A percentile compares a stretch with the other conserved stretches of the same genome.
Evolutionary conservation across 768 basidiomycete species (phyloP).

Genomic region (Lyophyllum decastes): DNA sequence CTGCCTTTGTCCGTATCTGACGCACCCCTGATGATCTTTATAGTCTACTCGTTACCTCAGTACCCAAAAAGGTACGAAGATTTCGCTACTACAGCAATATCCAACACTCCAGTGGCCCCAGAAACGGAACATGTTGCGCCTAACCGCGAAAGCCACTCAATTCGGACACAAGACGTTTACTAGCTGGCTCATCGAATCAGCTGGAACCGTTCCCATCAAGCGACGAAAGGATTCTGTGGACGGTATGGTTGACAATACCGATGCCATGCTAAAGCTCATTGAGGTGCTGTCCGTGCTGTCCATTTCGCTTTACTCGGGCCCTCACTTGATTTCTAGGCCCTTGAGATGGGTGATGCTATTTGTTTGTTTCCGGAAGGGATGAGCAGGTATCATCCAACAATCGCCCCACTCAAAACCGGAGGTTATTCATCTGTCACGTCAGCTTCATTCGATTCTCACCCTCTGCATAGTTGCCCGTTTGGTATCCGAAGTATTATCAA

Average conservation of each 20-base stretch:
- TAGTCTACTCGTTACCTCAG: conserved; percentile 73
- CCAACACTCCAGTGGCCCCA: conserved; percentile 22
- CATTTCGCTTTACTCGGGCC: neutral
- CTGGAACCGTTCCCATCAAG: conserved; percentile 83
- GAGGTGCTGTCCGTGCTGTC: conserved; percentile 41
- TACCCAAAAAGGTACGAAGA: conserved; percentile 61
- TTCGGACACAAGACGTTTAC: conserved; percentile 85
- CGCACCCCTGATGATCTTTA: neutral
- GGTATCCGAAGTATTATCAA: conserved; percentile 74
- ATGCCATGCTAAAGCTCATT: conserved; percentile 68
- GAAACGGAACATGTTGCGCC: conserved; percentile 77
- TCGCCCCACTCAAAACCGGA: conserved; percentile 87
- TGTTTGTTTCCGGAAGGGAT: conserved; percentile 88
- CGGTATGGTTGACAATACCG: conserved; percentile 61
- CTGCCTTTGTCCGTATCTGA: neutral
- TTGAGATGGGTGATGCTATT: conserved; percentile 76
- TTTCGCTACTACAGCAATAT: neutral
- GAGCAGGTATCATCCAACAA: conserved; percentile 84
- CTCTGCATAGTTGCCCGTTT: conserved; percentile 71
- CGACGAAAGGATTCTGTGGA: conserved; percentile 70
- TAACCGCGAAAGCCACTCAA: conserved; percentile 88
- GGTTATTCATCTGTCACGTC: conserved; percentile 39
- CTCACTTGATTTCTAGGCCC: conserved; percentile 46
- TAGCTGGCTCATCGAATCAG: conserved; percentile 88
- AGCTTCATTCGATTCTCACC: neutral